Base-by-base conservation (phyloP, 2,329 filamentous ascomycete species). In the Domatiomyces globalis region DNA sequence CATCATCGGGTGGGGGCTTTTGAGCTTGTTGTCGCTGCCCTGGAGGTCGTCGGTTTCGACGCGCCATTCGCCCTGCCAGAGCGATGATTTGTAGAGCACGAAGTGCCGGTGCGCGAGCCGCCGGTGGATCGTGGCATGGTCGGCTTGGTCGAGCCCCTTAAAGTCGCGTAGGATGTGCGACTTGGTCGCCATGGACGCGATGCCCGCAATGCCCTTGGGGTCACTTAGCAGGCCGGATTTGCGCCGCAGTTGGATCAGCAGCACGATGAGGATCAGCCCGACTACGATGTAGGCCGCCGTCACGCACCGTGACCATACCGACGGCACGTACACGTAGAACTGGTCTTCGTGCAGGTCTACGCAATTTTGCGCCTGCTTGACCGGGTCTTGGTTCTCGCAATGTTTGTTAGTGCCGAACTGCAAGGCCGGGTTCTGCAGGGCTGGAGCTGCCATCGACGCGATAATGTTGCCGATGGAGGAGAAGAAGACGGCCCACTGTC, bases 1-100 rank as follows among this genome's bases (percentile, higher is more conserved):
- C 66, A 73, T 72, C 27, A 71, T 60, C 2, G 72, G 72, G 49
- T 72, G 65, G 0, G 72, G 71, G 51, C 65, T 66, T 5, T 54
- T 57, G 1, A 67, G 52, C 39, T 61, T 62, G 9, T 61, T 61
- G n/a, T 59, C 56, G 44, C 58, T 59, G 27, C 60, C 56, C 18
- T 54, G 54, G 10, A 50, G 45, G 1, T 63, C 58, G 44, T 66
- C 66, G 29, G 49, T 64, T 9, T 57, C 52, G 22, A 65, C 63
- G 45, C 69, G 69, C 51, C 67, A 73, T 56, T 73, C 71, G 49
- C 72, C 72, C 52, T 75, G 72, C 72, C 72, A 75, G 10, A 75
- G 66, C 7, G 70, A 72, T 25, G 70, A 72, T 58, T 74, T 74
- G 60, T 74, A 71, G 9, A 75, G 58, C 33, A 73, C 70, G 52